These are phyloP conservation scores for Plantago ovata DNA, from an alignment of 257 asterid genomes.

Conservation along the genomic window DNA sequence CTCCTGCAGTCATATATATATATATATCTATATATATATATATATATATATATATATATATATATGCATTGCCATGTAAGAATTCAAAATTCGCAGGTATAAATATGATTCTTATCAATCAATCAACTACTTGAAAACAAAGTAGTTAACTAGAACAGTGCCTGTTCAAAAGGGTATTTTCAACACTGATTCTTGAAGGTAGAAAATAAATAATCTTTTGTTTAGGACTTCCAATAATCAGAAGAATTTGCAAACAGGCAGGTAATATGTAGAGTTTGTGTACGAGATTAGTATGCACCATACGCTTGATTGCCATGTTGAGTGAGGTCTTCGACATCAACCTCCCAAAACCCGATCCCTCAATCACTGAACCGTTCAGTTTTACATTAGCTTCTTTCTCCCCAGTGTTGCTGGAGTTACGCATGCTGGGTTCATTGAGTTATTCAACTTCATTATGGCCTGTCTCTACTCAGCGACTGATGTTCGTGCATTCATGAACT, in stretches of 20 bases:
- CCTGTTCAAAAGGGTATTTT: too few relatives aligned
- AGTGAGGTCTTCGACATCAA: constrained; percentile 44
- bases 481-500: constrained; percentile 56
- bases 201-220: too few relatives aligned
- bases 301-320: constrained; percentile 43
- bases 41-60: too few relatives aligned
- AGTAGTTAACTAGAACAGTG: too few relatives aligned
- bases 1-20: constrained; percentile 27
- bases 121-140: too few relatives aligned
- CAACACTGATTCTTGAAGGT: too few relatives aligned
- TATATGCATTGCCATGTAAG: not conserved
- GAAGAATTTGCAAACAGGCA: too few relatives aligned
- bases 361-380: constrained; percentile 43
- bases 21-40: too few relatives aligned
- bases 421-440: constrained; percentile 38
- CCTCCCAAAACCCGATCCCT: constrained; percentile 57
- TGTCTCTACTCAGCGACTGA: constrained; percentile 30
- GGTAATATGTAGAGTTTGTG: not conserved
- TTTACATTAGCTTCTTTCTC: constrained; percentile 29
- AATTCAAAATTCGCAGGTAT: not conserved
- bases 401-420: constrained; percentile 24
- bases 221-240: too few relatives aligned
- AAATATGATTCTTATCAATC: too few relatives aligned
- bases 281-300: constrained; percentile 20
- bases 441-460: constrained; percentile 26